These are phyloP conservation scores for Chrysanthemum seticuspe DNA, from an alignment of 129 eudicot species.

Conservation along the genomic window DNA sequence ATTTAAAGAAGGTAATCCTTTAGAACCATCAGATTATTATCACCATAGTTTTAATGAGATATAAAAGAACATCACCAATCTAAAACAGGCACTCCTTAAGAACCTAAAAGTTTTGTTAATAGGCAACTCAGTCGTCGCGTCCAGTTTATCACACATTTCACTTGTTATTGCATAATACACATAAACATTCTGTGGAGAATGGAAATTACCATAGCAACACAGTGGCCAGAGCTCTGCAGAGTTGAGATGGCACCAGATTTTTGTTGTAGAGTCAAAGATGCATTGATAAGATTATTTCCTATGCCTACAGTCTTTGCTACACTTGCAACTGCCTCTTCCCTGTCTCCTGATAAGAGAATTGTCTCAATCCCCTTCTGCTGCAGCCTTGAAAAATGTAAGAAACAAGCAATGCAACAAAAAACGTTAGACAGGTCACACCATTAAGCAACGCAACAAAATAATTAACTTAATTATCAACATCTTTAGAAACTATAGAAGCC, in stretches of 20 bases:
- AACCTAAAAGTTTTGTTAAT: too few relatives aligned
- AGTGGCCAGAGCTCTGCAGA: constrained; percentile 73
- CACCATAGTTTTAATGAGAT: too few relatives aligned
- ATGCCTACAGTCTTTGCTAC: constrained; percentile 78
- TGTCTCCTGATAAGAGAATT: constrained; percentile 86
- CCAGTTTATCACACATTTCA: too few relatives aligned
- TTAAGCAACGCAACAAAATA: too few relatives aligned
- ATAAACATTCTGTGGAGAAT: background rate
- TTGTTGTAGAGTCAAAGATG: constrained; percentile 85
- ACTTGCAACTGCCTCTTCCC: constrained; percentile 99
- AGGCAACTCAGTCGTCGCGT: too few relatives aligned
- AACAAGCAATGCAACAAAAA: background rate
- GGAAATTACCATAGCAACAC: constrained; percentile 76
- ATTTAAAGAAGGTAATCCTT: background rate
- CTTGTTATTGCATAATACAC: constrained; percentile 3
- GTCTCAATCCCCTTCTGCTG: constrained; percentile 61
- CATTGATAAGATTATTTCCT: constrained; percentile 52
- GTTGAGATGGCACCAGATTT: constrained; percentile 70
- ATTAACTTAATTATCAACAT: too few relatives aligned
- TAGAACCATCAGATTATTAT: too few relatives aligned
- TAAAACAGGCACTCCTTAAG: too few relatives aligned
- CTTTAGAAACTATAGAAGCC: too few relatives aligned
- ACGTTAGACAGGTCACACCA: constrained; percentile 14
- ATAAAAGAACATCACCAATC: too few relatives aligned
- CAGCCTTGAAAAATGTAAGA: constrained; percentile 49